Percentiles rank a stretch among this genome's conserved stretches.
These are phyloP conservation scores for Fonsecaea multimorphosa DNA, from an alignment of 2,329 filamentous ascomycete species.

Conservation along the genomic window DNA sequence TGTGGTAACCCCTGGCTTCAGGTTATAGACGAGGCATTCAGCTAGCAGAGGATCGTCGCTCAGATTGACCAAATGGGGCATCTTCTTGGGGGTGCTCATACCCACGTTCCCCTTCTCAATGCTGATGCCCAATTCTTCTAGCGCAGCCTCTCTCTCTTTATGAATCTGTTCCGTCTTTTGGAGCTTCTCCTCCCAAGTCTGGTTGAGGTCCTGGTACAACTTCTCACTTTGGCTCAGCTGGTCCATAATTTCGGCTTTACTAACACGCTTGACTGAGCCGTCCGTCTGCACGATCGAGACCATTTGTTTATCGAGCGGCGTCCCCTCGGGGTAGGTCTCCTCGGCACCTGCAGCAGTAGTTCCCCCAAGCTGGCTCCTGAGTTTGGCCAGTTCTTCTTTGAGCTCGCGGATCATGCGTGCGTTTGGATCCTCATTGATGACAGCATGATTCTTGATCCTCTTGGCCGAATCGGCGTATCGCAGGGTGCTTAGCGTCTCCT, in stretches of 20 bases:
- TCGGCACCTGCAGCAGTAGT: conserved; percentile 58
- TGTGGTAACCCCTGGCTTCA: conserved; percentile 92
- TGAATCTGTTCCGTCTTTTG: conserved; percentile 95
- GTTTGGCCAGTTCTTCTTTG: conserved; percentile 87
- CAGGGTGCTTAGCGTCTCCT: conserved; percentile 93
- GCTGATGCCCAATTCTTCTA: conserved; percentile 97
- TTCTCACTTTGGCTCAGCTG: conserved; percentile 97
- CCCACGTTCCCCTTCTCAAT: conserved; percentile 98
- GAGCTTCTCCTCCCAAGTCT: conserved; percentile 98
- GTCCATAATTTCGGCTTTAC: conserved; percentile 96
- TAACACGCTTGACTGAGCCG: conserved; percentile 89
- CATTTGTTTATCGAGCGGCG: conserved; percentile 92
- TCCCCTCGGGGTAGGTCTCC: conserved; percentile 88
- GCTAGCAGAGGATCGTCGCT: conserved; percentile 93
- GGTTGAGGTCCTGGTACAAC: conserved; percentile 91
- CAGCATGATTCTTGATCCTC: conserved; percentile 99
- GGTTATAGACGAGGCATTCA: conserved; percentile 96
- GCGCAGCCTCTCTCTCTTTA: conserved; percentile 90
- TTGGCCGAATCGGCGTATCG: conserved; percentile 98
- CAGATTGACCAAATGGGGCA: conserved; percentile 97
- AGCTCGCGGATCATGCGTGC: conserved; percentile 98
- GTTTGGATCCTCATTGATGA: conserved; percentile 98
- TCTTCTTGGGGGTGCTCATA: conserved; percentile 95
- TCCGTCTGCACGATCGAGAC: conserved; percentile 90
- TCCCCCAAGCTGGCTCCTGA: conserved; percentile 82